phyloP scores from a whole-genome alignment of 176 grass and related monocot genomes.

The Zizania latifolia region DNA sequence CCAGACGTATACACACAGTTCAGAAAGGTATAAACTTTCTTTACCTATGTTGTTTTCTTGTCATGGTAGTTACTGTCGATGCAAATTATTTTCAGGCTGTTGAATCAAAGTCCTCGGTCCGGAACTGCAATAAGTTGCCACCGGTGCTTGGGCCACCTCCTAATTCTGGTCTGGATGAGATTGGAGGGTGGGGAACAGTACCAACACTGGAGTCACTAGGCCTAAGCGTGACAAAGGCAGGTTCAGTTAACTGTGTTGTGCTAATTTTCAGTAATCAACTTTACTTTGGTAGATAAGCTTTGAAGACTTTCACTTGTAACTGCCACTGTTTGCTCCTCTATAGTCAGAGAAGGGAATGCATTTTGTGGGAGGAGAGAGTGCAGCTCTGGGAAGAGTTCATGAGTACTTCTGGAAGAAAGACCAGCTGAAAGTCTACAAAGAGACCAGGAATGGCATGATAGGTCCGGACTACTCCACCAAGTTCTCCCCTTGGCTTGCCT shows the following conservation, averaged over 20 bases:
- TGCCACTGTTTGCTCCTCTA: background rate
- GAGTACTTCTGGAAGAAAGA: constrained; percentile 99
- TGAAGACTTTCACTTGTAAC: constrained; percentile 3
- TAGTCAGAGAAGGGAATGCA: constrained; percentile 72
- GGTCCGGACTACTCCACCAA: constrained; percentile 86
- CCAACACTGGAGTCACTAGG: constrained; percentile 54
- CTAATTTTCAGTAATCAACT: background rate
- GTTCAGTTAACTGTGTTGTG: constrained; percentile 13
- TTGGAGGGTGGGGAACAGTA: constrained; percentile 58
- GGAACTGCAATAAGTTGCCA: constrained; percentile 64
- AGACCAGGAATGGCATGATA: constrained; percentile 94
- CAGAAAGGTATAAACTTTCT: constrained; percentile 52
- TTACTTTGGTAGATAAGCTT: background rate
- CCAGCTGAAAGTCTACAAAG: constrained; percentile 71
- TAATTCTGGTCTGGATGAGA: constrained; percentile 28
- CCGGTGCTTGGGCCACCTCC: constrained; percentile 49
- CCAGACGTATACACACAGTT: constrained; percentile 92
- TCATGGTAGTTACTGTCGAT: background rate
- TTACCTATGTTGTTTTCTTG: background rate
- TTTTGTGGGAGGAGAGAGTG: constrained; percentile 65
- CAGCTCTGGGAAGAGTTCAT: constrained; percentile 63
- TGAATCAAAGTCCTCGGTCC: constrained; percentile 64
- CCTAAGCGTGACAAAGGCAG: constrained; percentile 51
- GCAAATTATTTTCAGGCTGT: constrained; percentile 44
- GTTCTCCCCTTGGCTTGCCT: constrained; percentile 92